These are phyloP conservation scores for Hypericum androsaemum DNA, from an alignment of 345 rosid genomes.

Conservation along the genomic window DNA sequence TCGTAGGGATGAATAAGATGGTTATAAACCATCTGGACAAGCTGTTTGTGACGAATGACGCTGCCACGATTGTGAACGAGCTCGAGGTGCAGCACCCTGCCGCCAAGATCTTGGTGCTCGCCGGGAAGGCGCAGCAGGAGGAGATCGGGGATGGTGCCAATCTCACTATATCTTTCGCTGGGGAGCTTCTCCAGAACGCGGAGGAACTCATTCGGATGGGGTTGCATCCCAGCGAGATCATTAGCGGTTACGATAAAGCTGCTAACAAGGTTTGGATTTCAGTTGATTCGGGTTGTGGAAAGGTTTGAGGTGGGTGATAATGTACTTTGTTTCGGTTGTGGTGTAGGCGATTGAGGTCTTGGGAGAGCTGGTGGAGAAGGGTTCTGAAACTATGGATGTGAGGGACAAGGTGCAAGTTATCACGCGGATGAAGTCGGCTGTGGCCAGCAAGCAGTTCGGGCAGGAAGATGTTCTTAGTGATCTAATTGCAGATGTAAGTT, in stretches of 20 bases:
- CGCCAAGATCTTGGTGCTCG: conserved; percentile 83
- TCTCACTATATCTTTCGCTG: conserved; percentile 78
- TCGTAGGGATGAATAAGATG: conserved; percentile 95
- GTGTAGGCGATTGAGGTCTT: conserved; percentile 44
- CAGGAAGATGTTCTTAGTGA: conserved; percentile 74
- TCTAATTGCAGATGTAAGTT: conserved; percentile 62
- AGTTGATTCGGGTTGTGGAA: too few species aligned
- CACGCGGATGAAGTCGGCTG: conserved; percentile 78
- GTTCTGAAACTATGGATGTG: conserved; percentile 95
- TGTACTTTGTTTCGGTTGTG: too few species aligned
- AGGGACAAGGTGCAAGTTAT: conserved; percentile 68
- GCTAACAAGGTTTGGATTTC: conserved; percentile 24
- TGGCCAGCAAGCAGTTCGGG: conserved; percentile 97
- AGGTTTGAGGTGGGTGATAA: too few species aligned
- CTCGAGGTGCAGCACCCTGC: conserved; percentile 98
- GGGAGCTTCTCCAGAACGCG: conserved; percentile 89
- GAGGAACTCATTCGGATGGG: conserved; percentile 95
- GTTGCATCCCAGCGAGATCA: conserved; percentile 90
- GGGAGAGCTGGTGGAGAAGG: conserved; percentile 70
- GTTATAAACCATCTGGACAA: conserved; percentile 94
- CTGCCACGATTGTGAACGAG: conserved; percentile 89
- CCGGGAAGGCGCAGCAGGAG: conserved; percentile 95
- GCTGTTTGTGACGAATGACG: conserved; percentile 87
- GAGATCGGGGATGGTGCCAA: conserved; percentile 99
- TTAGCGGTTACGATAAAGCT: conserved; percentile 82